Conservation (phyloP, 1,139 yeast genomes). For the Diutina scorzettiae region DNA sequence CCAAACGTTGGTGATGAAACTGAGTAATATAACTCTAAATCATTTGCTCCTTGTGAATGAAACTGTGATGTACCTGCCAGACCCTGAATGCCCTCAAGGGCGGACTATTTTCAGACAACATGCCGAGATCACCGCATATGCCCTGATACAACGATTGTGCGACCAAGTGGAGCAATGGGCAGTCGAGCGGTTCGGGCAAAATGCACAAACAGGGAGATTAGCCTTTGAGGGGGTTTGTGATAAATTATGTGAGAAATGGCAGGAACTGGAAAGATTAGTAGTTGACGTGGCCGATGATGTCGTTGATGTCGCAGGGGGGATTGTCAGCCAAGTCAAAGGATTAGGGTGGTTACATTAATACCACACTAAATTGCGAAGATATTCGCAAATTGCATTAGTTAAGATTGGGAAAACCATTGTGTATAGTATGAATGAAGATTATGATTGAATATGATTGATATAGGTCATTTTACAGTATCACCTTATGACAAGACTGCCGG, state of each 20-base stretch:
- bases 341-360: slow-evolving; percentile 1
- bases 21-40: slow-evolving; percentile 79
- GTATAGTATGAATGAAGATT: too few species aligned
- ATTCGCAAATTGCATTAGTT: too few species aligned
- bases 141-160: slow-evolving; percentile 55
- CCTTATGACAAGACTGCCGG: too few species aligned
- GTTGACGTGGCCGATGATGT: slow-evolving; percentile 21
- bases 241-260: slow-evolving; percentile 40
- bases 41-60: slow-evolving; percentile 72
- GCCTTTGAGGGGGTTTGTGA: slow-evolving; percentile 78
- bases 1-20: slow-evolving; percentile 62
- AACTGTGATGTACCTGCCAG: slow-evolving; percentile 66
- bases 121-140: slow-evolving; percentile 85
- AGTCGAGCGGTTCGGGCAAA: slow-evolving; percentile 76
- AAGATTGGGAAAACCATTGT: too few species aligned
- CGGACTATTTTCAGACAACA: slow-evolving; percentile 64
- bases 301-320: slow-evolving; percentile 9
- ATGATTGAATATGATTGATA: too few species aligned
- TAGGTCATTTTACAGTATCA: too few species aligned
- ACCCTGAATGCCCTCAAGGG: slow-evolving; percentile 32
- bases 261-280: slow-evolving; percentile 31
- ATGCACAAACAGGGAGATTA: slow-evolving; percentile 66
- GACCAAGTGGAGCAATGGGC: slow-evolving; percentile 89
- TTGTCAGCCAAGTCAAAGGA: slow-evolving; percentile 3
- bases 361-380: too few species aligned